These are phyloP conservation scores for Starmerella ratchasimensis DNA, from an alignment of 805 yeast genomes.

Conservation along the genomic window DNA sequence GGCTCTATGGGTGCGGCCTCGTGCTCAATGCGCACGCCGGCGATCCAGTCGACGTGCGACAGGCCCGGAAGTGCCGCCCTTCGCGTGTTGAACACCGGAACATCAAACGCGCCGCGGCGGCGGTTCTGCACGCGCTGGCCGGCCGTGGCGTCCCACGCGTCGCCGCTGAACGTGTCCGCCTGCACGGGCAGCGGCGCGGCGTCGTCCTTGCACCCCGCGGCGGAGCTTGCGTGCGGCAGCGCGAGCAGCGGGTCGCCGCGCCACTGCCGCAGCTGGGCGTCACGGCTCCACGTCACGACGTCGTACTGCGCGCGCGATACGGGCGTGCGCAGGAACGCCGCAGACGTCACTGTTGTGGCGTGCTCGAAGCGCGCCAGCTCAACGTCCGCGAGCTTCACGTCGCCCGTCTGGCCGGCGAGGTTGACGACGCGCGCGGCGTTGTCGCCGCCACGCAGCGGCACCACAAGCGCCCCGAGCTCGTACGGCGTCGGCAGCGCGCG, in stretches of 20 bases:
- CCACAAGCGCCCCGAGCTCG: slow-evolving; percentile 74
- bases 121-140: not conserved
- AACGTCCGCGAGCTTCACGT: slow-evolving; percentile 24
- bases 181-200: slow-evolving; percentile 4
- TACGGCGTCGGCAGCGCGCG: slow-evolving; percentile 81
- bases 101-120: slow-evolving; percentile 8
- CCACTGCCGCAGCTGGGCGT: slow-evolving; percentile 76
- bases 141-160: slow-evolving; percentile 4
- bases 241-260: slow-evolving; percentile 20
- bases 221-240: slow-evolving; percentile 15
- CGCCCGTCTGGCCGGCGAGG: slow-evolving; percentile 8
- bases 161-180: slow-evolving; percentile 7
- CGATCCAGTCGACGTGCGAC: slow-evolving; percentile 58
- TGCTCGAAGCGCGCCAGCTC: slow-evolving; percentile 45
- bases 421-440: slow-evolving; percentile 42
- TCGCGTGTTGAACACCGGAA: slow-evolving; percentile 4
- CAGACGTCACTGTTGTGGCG: slow-evolving; percentile 71
- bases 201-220: slow-evolving; percentile 17
- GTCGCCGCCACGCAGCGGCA: slow-evolving; percentile 82
- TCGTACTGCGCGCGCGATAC: slow-evolving; percentile 53
- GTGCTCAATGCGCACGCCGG: slow-evolving; percentile 45
- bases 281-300: slow-evolving; percentile 87
- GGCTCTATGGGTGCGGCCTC: not conserved
- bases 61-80: slow-evolving; percentile 1
- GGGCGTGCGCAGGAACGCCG: slow-evolving; percentile 71